Evolutionary conservation across 495 filamentous ascomycete genomes (phyloP), one percentile per base, ranked within the genome.

Genomic region (Sporormia fimetaria): DNA sequence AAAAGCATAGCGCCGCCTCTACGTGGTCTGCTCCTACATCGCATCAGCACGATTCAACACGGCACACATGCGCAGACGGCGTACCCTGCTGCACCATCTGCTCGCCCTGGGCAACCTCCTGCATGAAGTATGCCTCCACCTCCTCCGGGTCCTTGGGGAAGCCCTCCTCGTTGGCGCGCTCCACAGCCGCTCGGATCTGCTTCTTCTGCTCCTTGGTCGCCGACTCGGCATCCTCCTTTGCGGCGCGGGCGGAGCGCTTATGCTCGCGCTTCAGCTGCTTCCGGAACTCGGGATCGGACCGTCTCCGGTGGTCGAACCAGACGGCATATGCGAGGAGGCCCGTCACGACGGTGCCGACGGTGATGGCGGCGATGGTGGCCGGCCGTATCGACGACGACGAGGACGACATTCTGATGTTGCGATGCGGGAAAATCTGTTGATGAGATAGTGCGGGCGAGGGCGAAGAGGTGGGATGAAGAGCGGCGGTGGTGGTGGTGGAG

Each of bases 251-350:
- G 58, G 83, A 72, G 44, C 73, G 70, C 57, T 81, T 80, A 57
- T 83, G 81, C 60, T 87, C 81, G 47, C 81, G 75, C 60, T 87
- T 85, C 58, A 98, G 58, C 42, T 75, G 66, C 63, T 81, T 84
- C 56, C 90, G 73, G 71, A 95, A 96, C 16, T 82, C 76, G 43
- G 83, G 75, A 56, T 93, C 78, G 57, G 75, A 79, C 52, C 90
- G 83, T 52, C 90, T 76, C 61, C 80, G 80, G 67, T 95, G 78
- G 67, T 98, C 90, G 57, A 98, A 98, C 70, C 94, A 98, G 42
- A 84, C 64, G 40, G 85, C 92, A 57, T 96, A 80, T 56, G 72
- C 74, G 42, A 94, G 58, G 29, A 86, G 56, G 45, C 84, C 83
- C 26, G 83, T 81, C 26, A 81, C 66, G 41, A 85, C 56, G 15